These are phyloP conservation scores for Martiniozyma abietophila DNA, from an alignment of 805 yeast species.

Conservation along the genomic window DNA sequence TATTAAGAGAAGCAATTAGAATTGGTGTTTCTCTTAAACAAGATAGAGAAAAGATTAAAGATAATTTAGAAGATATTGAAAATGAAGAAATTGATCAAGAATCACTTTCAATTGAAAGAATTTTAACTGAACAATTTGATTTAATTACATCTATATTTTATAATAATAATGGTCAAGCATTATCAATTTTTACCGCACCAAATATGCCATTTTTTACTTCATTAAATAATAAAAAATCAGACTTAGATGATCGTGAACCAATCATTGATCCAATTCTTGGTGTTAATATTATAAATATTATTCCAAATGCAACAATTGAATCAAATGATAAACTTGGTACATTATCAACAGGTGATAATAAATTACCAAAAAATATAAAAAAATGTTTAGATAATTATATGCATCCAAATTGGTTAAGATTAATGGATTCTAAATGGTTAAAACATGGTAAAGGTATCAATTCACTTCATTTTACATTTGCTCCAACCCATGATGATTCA, in stretches of 20 bases:
- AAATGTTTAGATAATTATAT: conserved; percentile 39
- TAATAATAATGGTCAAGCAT: conserved; percentile 54
- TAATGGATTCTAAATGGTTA: conserved; percentile 62
- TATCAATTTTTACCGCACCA: conserved; percentile 46
- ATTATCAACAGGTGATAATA: conserved; percentile 30
- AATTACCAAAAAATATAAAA: conserved; percentile 9
- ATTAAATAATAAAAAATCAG: conserved; percentile 49
- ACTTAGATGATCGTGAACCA: conserved; percentile 66
- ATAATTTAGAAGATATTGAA: conserved; percentile 25
- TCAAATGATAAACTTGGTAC: conserved; percentile 35
- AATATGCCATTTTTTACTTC: conserved; percentile 79
- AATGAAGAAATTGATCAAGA: conserved; percentile 12
- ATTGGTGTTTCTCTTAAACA: conserved; percentile 26
- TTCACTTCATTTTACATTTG: conserved; percentile 41
- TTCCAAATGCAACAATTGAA: conserved; percentile 40
- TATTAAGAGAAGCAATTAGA: conserved; percentile 52
- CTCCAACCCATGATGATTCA: conserved; percentile 56
- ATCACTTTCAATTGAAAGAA: conserved; percentile 27
- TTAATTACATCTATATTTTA: conserved; percentile 46
- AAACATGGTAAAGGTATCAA: conserved; percentile 31
- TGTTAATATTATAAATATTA: conserved; percentile 54
- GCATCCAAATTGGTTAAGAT: conserved; percentile 56
- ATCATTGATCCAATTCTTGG: conserved; percentile 47
- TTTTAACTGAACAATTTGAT: conserved; percentile 48
- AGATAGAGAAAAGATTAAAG: conserved; percentile 12